Percentiles rank a stretch among this genome's conserved stretches.
Conservation (phyloP, 176 grass and related monocot species). For the Avena insularis region DNA sequence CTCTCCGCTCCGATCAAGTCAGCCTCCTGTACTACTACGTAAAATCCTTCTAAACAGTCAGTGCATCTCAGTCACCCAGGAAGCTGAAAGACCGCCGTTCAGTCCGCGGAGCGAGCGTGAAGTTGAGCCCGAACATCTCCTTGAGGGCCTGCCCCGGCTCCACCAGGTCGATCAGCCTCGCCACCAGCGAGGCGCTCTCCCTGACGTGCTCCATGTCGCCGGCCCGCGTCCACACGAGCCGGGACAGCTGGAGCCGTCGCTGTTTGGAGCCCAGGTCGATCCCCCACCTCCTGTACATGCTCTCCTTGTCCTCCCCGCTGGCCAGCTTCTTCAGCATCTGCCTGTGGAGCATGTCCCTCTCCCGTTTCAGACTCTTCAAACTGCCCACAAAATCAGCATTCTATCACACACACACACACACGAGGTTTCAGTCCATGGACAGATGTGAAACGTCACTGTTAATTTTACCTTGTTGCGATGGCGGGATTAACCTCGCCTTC, state of each 20-base stretch:
- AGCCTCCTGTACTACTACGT: constrained; percentile 42
- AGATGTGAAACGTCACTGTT: background rate
- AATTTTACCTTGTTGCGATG: constrained; percentile 52
- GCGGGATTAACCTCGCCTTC: constrained; percentile 37
- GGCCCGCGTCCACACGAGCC: constrained; percentile 62
- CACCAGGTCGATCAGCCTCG: constrained; percentile 65
- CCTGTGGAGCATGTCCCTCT: constrained; percentile 80
- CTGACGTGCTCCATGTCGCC: constrained; percentile 69
- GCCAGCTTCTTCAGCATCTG: constrained; percentile 82
- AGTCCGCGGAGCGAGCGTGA: constrained; percentile 49
- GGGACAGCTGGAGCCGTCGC: constrained; percentile 66
- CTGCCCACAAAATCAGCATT: constrained; percentile 46
- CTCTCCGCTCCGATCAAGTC: constrained; percentile 39
- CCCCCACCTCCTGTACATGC: constrained; percentile 69
- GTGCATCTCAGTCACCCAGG: constrained; percentile 12
- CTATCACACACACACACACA: background rate
- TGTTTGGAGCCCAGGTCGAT: constrained; percentile 79
- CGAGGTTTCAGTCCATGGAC: constrained; percentile 7
- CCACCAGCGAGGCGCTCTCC: constrained; percentile 70
- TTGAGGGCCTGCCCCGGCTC: constrained; percentile 65
- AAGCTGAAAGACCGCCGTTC: constrained; percentile 63
- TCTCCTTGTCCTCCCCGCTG: constrained; percentile 73
- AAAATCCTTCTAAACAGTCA: background rate
- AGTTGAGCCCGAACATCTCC: constrained; percentile 92
- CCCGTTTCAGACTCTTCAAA: constrained; percentile 65